A percentile compares a stretch with the other conserved stretches of the same genome.
Evolutionary conservation across 208 protist species (phyloP).

Genomic region (Phytomonas serpens): DNA sequence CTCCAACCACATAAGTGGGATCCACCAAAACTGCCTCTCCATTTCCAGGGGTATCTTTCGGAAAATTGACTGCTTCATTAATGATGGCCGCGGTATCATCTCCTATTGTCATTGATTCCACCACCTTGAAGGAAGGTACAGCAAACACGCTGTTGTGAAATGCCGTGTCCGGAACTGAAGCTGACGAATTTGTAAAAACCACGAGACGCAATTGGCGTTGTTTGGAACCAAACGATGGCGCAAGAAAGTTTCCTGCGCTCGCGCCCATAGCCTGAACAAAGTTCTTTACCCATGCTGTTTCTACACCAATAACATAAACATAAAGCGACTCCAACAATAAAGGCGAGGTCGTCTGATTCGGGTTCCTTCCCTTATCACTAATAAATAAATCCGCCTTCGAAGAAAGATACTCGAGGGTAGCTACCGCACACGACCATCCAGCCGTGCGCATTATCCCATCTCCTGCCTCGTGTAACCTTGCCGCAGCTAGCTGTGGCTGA

Average conservation of each 20-base stretch:
- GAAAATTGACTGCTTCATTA: background rate
- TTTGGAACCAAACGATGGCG: background rate
- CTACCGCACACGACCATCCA: conserved; percentile 22
- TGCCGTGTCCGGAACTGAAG: background rate
- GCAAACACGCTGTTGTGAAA: background rate
- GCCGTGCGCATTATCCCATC: background rate
- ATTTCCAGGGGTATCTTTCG: background rate
- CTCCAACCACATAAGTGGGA: conserved; percentile 11
- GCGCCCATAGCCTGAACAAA: conserved; percentile 8
- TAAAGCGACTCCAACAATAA: conserved; percentile 9
- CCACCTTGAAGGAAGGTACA: background rate
- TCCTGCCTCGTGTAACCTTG: background rate
- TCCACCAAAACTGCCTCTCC: background rate
- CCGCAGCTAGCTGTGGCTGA: background rate
- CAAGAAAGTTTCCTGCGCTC: background rate
- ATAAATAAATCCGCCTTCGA: conserved; percentile 9
- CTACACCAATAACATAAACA: conserved; percentile 25
- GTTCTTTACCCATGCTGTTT: conserved; percentile 13
- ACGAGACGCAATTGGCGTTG: background rate
- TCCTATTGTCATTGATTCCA: background rate
- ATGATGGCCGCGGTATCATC: conserved; percentile 14
- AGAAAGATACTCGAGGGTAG: conserved; percentile 29
- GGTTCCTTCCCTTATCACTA: background rate
- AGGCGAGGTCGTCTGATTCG: background rate
- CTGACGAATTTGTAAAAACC: background rate